Percentiles rank a stretch among this genome's conserved stretches.
These are phyloP conservation scores for Buddleja alternifolia DNA, from an alignment of 257 asterid genomes.

Conservation along the genomic window DNA sequence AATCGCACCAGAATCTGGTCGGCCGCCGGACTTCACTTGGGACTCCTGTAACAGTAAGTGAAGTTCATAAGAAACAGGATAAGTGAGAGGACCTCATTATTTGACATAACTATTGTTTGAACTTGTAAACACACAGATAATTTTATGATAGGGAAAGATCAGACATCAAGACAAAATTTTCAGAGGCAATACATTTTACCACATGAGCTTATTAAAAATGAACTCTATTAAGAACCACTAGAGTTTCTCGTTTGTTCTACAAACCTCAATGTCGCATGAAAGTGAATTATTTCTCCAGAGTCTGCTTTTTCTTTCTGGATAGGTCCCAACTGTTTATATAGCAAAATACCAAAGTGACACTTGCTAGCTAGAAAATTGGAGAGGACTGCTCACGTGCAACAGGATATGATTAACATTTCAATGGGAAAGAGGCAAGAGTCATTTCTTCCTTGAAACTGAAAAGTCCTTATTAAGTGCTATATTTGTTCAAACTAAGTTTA, in stretches of 20 bases:
- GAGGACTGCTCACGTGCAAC: constrained; percentile 21
- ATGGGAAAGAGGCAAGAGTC: not conserved
- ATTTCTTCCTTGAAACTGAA: not conserved
- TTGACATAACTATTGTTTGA: not conserved
- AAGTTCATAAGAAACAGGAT: constrained; percentile 12
- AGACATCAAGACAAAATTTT: not conserved
- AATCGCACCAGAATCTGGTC: constrained; percentile 65
- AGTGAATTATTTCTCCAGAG: not conserved
- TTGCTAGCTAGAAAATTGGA: constrained; percentile 10
- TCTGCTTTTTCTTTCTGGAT: constrained; percentile 2
- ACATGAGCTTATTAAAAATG: not conserved
- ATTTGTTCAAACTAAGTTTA: too few species aligned
- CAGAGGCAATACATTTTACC: constrained; percentile 11
- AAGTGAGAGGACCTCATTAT: constrained; percentile 5
- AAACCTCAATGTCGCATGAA: constrained; percentile 14
- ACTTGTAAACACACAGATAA: constrained; percentile 4
- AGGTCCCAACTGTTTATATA: too few species aligned
- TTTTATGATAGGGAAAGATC: not conserved
- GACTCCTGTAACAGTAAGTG: constrained; percentile 48
- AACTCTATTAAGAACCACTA: constrained; percentile 7
- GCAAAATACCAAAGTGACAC: constrained; percentile 12
- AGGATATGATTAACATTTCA: not conserved
- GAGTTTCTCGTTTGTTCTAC: not conserved
- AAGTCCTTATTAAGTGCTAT: too few species aligned
- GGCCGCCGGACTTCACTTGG: constrained; percentile 62